A percentile compares a stretch with the other conserved stretches of the same genome.
Conservation (phyloP, 352 stramenopile species). For the Globisporangium paroecandrum region DNA sequence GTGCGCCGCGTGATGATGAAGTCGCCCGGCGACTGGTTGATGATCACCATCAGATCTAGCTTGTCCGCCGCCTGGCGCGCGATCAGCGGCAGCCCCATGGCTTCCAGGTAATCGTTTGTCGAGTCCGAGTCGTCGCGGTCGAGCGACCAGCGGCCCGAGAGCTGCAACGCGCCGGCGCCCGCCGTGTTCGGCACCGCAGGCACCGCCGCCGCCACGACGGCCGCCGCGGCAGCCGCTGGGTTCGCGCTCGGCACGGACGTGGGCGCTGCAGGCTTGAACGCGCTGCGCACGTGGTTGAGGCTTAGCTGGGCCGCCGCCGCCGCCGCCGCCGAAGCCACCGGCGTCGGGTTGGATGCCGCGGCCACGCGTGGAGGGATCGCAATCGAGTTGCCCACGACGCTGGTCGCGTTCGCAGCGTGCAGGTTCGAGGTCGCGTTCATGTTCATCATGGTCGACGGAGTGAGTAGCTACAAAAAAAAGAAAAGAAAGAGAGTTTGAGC, state of each 20-base stretch:
- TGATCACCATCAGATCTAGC: slow-evolving; percentile 87
- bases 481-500: not conserved
- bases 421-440: slow-evolving; percentile 59
- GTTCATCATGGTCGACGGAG: slow-evolving; percentile 22
- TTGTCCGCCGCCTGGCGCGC: slow-evolving; percentile 85
- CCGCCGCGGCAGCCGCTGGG: slow-evolving; percentile 9
- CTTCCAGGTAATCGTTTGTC: slow-evolving; percentile 88
- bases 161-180: slow-evolving; percentile 70
- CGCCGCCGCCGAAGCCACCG: slow-evolving; percentile 24
- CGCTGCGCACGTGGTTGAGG: slow-evolving; percentile 66
- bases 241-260: slow-evolving; percentile 27
- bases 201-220: slow-evolving; percentile 21
- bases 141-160: slow-evolving; percentile 82
- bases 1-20: slow-evolving; percentile 86
- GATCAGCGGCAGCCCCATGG: slow-evolving; percentile 79
- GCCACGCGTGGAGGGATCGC: slow-evolving; percentile 52
- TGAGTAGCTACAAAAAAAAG: not conserved
- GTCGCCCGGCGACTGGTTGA: slow-evolving; percentile 76
- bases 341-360: slow-evolving; percentile 24
- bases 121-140: slow-evolving; percentile 87
- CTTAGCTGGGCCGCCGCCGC: slow-evolving; percentile 39
- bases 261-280: slow-evolving; percentile 60
- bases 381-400: slow-evolving; percentile 75
- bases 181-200: slow-evolving; percentile 61
- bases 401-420: slow-evolving; percentile 78